Evolutionary conservation across 192 early-diverging fungal genomes (phyloP).

Genomic region (Backusella mclennaniae): DNA sequence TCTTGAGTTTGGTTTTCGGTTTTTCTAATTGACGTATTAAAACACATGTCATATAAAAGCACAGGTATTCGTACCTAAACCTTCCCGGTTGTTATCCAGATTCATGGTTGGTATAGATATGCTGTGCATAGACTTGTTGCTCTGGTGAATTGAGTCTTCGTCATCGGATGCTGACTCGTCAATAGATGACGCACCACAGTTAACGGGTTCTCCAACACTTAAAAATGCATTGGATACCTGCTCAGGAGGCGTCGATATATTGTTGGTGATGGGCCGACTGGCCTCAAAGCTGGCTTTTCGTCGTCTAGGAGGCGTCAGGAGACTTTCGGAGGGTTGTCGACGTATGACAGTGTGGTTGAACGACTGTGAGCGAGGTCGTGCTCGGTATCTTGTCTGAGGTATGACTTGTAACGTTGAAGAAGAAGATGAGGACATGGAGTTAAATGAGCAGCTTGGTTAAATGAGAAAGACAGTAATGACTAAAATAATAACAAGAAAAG

Average conservation of each 20-base stretch:
- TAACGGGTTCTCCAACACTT: not conserved
- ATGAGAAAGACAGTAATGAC: not conserved
- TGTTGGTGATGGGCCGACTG: not conserved
- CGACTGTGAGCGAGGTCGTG: not conserved
- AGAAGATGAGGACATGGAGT: not conserved
- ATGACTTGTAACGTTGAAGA: not conserved
- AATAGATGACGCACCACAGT: slow-evolving; percentile 8
- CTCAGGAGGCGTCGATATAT: not conserved
- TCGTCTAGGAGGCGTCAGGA: not conserved
- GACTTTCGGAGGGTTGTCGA: slow-evolving; percentile 2
- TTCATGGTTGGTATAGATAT: not conserved
- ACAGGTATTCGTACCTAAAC: not conserved
- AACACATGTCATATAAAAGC: not conserved
- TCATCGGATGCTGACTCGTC: slow-evolving; percentile 3
- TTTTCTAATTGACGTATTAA: not conserved
- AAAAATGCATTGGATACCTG: not conserved
- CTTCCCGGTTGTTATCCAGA: not conserved
- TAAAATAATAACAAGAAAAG: not conserved
- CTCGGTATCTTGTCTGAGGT: not conserved
- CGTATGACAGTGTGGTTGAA: slow-evolving; percentile 5
- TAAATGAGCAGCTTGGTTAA: not conserved
- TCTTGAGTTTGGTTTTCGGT: not conserved
- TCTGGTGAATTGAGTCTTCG: not conserved
- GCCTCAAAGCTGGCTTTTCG: slow-evolving; percentile 9
- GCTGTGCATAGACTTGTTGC: not conserved